A percentile compares a stretch with the other conserved stretches of the same genome.
phyloP scores from a whole-genome alignment of 495 filamentous ascomycete species.

The Aspergillus incahuasiensis region DNA sequence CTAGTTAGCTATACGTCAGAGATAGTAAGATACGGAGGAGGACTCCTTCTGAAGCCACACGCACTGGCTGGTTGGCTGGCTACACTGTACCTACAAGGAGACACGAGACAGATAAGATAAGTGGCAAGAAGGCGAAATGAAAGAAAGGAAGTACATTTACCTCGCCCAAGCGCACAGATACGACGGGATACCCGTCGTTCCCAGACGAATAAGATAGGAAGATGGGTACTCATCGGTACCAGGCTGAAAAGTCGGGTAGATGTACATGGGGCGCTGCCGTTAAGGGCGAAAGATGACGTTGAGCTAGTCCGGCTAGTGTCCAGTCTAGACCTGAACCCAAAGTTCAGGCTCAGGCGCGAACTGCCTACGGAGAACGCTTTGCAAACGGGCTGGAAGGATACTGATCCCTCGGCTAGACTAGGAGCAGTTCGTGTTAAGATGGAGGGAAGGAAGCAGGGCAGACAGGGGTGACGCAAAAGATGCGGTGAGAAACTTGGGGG shows the following conservation, averaged over 20 bases:
- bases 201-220: too few species aligned
- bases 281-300: neutral
- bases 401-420: neutral
- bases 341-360: neutral
- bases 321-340: neutral
- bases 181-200: too few species aligned
- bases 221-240: neutral
- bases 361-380: neutral
- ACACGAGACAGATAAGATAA: too few species aligned
- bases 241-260: neutral
- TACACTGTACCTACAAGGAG: too few species aligned
- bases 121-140: too few species aligned
- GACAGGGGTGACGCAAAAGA: constrained; percentile 16
- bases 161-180: too few species aligned
- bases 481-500: constrained; percentile 18
- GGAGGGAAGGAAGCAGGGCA: constrained; percentile 9
- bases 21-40: too few species aligned
- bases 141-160: too few species aligned
- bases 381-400: constrained; percentile 1
- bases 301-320: neutral
- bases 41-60: too few species aligned
- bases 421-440: neutral
- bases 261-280: neutral
- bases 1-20: too few species aligned
- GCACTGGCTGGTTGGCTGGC: too few species aligned